phyloP scores from a whole-genome alignment of 768 basidiomycete species.

The Auriscalpium microsporum region DNA sequence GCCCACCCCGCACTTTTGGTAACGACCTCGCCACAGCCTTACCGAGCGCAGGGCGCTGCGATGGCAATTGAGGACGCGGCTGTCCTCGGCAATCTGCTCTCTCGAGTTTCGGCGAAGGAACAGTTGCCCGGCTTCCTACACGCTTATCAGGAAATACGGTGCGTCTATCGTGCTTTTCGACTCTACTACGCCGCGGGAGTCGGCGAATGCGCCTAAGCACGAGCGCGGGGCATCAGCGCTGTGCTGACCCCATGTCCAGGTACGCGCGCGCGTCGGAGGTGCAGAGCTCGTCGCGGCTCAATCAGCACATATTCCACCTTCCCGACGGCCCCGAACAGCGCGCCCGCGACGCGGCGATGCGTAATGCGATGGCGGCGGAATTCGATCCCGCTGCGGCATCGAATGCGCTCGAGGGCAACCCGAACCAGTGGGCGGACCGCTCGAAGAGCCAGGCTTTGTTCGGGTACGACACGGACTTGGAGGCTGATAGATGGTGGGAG shows the following conservation, averaged over 20 bases:
- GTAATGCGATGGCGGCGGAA: constrained; percentile 35
- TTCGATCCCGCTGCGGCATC: constrained; percentile 18
- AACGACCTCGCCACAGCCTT: constrained; percentile 21
- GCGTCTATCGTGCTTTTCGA: not conserved
- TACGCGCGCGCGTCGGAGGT: constrained; percentile 39
- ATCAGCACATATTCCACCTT: constrained; percentile 48
- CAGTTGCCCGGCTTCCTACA: constrained; percentile 40
- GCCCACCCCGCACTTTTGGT: not conserved
- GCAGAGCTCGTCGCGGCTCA: constrained; percentile 40
- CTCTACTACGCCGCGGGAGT: too few relatives aligned
- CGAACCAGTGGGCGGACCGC: constrained; percentile 53
- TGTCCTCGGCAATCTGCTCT: constrained; percentile 39
- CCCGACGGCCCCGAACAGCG: constrained; percentile 46
- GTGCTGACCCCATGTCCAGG: not conserved
- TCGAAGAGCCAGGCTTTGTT: constrained; percentile 39
- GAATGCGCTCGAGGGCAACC: constrained; percentile 27
- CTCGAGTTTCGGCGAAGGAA: constrained; percentile 30
- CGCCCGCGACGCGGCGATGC: constrained; percentile 44
- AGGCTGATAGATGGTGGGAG: constrained; percentile 43
- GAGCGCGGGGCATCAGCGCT: too few relatives aligned
- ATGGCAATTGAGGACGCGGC: constrained; percentile 46
- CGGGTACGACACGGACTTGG: constrained; percentile 45
- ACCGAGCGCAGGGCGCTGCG: constrained; percentile 35
- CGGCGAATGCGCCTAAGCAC: too few relatives aligned
- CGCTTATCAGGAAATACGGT: constrained; percentile 45